phyloP scores from a whole-genome alignment of 1,139 yeast genomes.

The Hansenula anomala region DNA sequence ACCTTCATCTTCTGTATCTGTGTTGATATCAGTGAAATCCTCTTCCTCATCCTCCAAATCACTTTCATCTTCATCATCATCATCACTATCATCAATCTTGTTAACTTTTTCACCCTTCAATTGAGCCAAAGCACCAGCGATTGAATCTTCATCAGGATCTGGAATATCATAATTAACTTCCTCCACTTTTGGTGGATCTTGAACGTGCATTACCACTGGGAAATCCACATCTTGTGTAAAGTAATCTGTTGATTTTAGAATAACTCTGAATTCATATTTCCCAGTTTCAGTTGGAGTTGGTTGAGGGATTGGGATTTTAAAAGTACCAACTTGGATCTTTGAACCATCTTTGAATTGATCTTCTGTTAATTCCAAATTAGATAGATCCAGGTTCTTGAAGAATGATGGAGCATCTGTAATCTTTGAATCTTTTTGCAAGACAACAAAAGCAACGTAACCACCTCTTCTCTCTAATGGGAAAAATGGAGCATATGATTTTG shows the following conservation, averaged over 20 bases:
- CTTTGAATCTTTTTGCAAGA: constrained; percentile 72
- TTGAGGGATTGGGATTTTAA: constrained; percentile 64
- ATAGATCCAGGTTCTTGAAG: constrained; percentile 49
- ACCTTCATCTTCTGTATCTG: constrained; percentile 37
- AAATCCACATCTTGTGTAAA: constrained; percentile 70
- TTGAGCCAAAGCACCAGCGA: constrained; percentile 63
- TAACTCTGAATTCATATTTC: constrained; percentile 55
- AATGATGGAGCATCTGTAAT: constrained; percentile 64
- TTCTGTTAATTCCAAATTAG: constrained; percentile 50
- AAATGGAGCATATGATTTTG: constrained; percentile 63
- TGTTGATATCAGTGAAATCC: constrained; percentile 38
- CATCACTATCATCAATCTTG: constrained; percentile 51
- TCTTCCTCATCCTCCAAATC: constrained; percentile 16
- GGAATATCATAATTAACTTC: constrained; percentile 53
- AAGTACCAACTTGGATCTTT: constrained; percentile 51
- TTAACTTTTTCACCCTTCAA: constrained; percentile 50
- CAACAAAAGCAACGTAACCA: constrained; percentile 65
- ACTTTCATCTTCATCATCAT: constrained; percentile 34
- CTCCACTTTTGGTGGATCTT: constrained; percentile 40
- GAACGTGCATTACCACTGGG: constrained; percentile 58
- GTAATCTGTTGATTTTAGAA: constrained; percentile 61
- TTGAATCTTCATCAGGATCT: constrained; percentile 59
- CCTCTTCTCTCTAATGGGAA: constrained; percentile 57
- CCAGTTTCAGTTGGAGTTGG: constrained; percentile 73
- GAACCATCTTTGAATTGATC: constrained; percentile 38